phyloP scores from a whole-genome alignment of 345 rosid species.

The Angophora floribunda region DNA sequence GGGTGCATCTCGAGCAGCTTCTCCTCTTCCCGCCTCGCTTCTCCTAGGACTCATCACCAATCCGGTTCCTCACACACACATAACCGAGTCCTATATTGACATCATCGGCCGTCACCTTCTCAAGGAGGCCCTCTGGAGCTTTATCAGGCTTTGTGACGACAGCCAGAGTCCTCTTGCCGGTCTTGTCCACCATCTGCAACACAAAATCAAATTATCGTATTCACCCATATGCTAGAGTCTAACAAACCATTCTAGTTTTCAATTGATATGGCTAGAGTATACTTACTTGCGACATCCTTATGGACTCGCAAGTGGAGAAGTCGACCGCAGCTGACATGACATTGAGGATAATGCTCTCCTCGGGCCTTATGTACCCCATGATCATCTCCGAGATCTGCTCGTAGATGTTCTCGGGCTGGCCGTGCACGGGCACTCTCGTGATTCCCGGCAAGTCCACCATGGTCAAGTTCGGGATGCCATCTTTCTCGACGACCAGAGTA shows the following conservation, averaged over 20 bases:
- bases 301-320: conserved; percentile 41
- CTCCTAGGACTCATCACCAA: conserved; percentile 24
- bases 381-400: conserved; percentile 28
- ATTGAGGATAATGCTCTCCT: conserved; percentile 37
- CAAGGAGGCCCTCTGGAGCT: conserved; percentile 35
- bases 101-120: conserved; percentile 40
- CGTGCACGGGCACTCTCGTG: conserved; percentile 38
- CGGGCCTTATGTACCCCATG: conserved; percentile 28
- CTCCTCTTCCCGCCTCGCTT: conserved; percentile 18
- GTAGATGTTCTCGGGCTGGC: conserved; percentile 35
- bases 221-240: too few relatives aligned
- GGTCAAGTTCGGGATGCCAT: conserved; percentile 34
- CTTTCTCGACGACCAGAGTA: conserved; percentile 28
- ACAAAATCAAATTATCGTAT: not conserved
- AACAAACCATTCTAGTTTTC: too few relatives aligned
- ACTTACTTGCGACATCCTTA: conserved; percentile 27
- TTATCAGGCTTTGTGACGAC: conserved; percentile 40
- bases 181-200: conserved; percentile 19
- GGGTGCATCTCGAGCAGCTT: conserved; percentile 4
- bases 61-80: conserved; percentile 32
- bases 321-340: conserved; percentile 34
- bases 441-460: conserved; percentile 57
- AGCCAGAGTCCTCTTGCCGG: conserved; percentile 29
- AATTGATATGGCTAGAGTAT: not conserved
- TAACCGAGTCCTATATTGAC: conserved; percentile 42